Evolutionary conservation across 305 asterid genomes (phyloP).

Genomic region (Rubia peregrina): DNA sequence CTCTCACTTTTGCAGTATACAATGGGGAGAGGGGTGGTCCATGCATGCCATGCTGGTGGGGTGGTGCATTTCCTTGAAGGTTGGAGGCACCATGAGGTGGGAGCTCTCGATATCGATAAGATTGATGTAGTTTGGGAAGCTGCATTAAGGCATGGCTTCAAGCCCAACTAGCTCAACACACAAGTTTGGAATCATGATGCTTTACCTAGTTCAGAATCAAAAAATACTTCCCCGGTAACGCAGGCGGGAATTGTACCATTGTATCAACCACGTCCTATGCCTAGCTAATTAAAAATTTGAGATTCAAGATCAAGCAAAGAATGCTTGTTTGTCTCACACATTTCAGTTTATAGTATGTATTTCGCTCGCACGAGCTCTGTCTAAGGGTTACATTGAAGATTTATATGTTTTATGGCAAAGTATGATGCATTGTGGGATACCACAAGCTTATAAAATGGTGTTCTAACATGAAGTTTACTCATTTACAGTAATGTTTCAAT

Average conservation of each 20-base stretch:
- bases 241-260: constrained; percentile 7
- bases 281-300: neutral
- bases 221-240: neutral
- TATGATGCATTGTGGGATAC: neutral
- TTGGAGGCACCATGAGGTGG: constrained; percentile 85
- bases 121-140: constrained; percentile 88
- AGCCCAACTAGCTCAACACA: constrained; percentile 33
- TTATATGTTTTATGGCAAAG: neutral
- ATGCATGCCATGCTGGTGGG: constrained; percentile 97
- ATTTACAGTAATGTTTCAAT: neutral
- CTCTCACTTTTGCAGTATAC: constrained; percentile 45
- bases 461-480: neutral
- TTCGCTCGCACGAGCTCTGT: neutral
- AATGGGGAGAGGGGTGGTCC: constrained; percentile 77
- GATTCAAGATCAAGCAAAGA: neutral
- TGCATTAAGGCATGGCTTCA: constrained; percentile 68
- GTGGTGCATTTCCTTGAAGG: constrained; percentile 80
- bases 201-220: neutral
- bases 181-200: neutral
- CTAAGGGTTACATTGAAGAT: neutral
- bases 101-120: constrained; percentile 69
- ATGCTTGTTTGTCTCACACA: neutral
- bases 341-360: neutral
- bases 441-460: neutral
- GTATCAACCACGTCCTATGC: neutral